These are phyloP conservation scores for Saturnispora sanitii DNA, from an alignment of 805 yeast species.

Conservation along the genomic window DNA sequence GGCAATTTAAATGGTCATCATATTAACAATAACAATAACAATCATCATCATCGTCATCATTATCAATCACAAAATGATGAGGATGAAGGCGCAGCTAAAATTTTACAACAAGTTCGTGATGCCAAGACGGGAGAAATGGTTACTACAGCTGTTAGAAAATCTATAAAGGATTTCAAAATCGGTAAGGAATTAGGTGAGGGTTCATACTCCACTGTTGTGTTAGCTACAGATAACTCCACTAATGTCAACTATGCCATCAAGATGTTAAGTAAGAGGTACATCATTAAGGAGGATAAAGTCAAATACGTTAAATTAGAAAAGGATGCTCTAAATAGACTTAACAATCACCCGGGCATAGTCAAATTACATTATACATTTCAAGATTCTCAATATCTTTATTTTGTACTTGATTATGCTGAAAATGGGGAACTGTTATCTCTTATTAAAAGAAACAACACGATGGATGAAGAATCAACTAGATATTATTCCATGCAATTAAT, in stretches of 20 bases:
- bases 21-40: too few relatives aligned
- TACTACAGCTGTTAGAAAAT: slow-evolving; percentile 39
- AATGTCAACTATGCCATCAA: slow-evolving; percentile 63
- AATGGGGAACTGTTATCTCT: slow-evolving; percentile 66
- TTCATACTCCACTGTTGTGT: slow-evolving; percentile 85
- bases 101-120: slow-evolving; percentile 36
- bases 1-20: too few relatives aligned
- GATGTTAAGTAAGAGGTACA: slow-evolving; percentile 64
- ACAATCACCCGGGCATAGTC: slow-evolving; percentile 45
- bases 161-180: slow-evolving; percentile 78
- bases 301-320: slow-evolving; percentile 79
- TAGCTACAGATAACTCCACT: slow-evolving; percentile 68
- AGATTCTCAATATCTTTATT: slow-evolving; percentile 62
- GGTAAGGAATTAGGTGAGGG: slow-evolving; percentile 92
- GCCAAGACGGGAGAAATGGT: slow-evolving; percentile 36
- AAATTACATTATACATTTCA: slow-evolving; percentile 71
- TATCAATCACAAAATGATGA: slow-evolving; percentile 18
- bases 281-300: slow-evolving; percentile 73
- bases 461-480: slow-evolving; percentile 57
- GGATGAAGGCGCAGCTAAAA: slow-evolving; percentile 49
- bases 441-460: slow-evolving; percentile 58
- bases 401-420: slow-evolving; percentile 69
- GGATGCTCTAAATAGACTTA: slow-evolving; percentile 63
- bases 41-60: too few relatives aligned
- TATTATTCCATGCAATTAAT: slow-evolving; percentile 67